Base-by-base conservation (phyloP, 257 asterid genomes). In the Solanum chilense region DNA sequence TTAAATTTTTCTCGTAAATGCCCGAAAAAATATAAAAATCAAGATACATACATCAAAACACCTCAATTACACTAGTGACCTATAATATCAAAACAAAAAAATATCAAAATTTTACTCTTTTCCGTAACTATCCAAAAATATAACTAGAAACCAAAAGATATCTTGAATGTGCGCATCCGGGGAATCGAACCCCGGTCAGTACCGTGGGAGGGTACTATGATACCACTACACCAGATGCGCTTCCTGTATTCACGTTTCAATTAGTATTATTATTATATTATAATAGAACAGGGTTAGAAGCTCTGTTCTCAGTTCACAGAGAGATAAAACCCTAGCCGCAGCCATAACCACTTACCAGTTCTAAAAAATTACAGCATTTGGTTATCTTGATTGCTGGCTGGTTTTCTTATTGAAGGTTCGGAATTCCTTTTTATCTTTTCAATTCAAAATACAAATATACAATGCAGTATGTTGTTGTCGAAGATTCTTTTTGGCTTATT, bases 141-240 rank as follows among this genome's bases (percentile, higher is more conserved):
- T 52, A 58, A 21, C 11, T 9, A 20, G 25, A 31, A 70, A 70
- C 7, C 20, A 70, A 70, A 16, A 4, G 3, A 71, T 1, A 6
- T 3, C 0, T 27, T 13, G 12, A 6, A 6, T 3, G 56, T 68
- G 98, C 98, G 98, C 98, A 95, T 97, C 96, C 97, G 90, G 98
- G 99, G 99, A 95, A 95, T 95, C 98, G 98, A 94, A 97, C 98
- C 96, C 98, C 89, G 95, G 98, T 95, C 96, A 93, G 97, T 94
- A 95, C 98, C 98, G 99, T 95, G 98, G 98, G 98, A 94, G 98
- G 98, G 98, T 95, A 95, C 99, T 94, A 94, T 97, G 98, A 97
- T 97, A 94, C 98, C 98, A 95, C 99, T 94, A 97, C 98, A 95
- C 98, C 92, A 97, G 98, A 95, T 95, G 99, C 98, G 96, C 98